A percentile compares a stretch with the other conserved stretches of the same genome.
phyloP scores from a whole-genome alignment of 257 asterid species.

The Perilla frutescens region DNA sequence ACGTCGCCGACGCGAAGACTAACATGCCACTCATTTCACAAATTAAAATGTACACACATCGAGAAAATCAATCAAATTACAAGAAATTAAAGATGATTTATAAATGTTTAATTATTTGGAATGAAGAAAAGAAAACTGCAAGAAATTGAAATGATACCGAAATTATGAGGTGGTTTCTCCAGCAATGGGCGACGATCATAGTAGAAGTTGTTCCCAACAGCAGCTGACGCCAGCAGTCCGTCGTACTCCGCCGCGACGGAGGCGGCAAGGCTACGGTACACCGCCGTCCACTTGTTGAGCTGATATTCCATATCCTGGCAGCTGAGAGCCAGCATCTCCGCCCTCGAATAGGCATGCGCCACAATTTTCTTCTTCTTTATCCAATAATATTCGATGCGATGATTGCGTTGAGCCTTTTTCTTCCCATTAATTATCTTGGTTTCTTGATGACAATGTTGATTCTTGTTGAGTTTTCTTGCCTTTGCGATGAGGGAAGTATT shows the following conservation, averaged over 20 bases:
- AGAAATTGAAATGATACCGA: slow-evolving; percentile 35
- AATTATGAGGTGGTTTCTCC: slow-evolving; percentile 38
- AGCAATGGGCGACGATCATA: slow-evolving; percentile 40
- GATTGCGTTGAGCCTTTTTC: slow-evolving; percentile 34
- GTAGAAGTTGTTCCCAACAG: background rate
- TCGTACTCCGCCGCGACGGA: slow-evolving; percentile 57
- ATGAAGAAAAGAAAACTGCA: background rate
- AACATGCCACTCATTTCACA: background rate
- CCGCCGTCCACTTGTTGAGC: slow-evolving; percentile 60
- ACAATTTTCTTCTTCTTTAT: slow-evolving; percentile 18
- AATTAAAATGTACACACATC: no score
- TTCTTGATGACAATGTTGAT: background rate
- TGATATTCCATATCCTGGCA: slow-evolving; percentile 48
- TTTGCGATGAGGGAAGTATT: slow-evolving; percentile 23
- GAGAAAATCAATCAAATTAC: slow-evolving; percentile 6
- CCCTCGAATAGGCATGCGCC: slow-evolving; percentile 40
- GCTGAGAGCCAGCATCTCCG: slow-evolving; percentile 60
- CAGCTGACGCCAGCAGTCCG: slow-evolving; percentile 36
- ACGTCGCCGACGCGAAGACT: no score
- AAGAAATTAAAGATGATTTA: background rate
- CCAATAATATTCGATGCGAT: slow-evolving; percentile 20
- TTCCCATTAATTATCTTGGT: slow-evolving; percentile 10
- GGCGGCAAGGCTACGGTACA: slow-evolving; percentile 55
- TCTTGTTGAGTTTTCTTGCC: background rate
- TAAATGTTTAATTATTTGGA: background rate